phyloP scores from a whole-genome alignment of 441 rosid species.

The Mallotus repandus region DNA sequence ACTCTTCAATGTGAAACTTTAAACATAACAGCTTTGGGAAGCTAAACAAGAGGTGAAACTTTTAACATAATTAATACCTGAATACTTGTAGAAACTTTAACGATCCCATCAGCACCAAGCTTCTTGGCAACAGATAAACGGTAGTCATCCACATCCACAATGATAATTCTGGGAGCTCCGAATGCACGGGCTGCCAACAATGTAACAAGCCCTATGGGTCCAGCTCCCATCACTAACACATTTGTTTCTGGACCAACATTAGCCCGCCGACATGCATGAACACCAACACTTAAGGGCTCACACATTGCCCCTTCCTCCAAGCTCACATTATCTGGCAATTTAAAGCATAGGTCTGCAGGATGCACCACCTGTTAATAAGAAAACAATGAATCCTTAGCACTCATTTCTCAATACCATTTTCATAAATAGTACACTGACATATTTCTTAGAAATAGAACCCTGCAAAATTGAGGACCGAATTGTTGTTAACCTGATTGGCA shows the following conservation, averaged over 20 bases:
- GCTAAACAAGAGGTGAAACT: not conserved
- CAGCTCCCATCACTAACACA: constrained; percentile 86
- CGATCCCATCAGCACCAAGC: constrained; percentile 66
- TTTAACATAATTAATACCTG: constrained; percentile 38
- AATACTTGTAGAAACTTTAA: constrained; percentile 59
- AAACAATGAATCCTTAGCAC: constrained; percentile 3
- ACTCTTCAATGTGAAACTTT: not conserved
- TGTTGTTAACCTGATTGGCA: constrained; percentile 63
- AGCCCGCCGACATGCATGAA: constrained; percentile 89
- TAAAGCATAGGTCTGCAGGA: constrained; percentile 86
- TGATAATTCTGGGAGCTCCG: constrained; percentile 75
- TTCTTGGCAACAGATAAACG: constrained; percentile 78
- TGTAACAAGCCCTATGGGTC: constrained; percentile 90
- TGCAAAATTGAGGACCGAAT: not conserved
- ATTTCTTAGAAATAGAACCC: not conserved
- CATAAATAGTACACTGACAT: not conserved
- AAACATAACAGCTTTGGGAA: constrained; percentile 2
- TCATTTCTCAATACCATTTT: not conserved
- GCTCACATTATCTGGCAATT: constrained; percentile 80
- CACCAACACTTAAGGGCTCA: constrained; percentile 88
- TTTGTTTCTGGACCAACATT: constrained; percentile 70
- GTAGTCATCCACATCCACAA: constrained; percentile 74
- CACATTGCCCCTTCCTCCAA: constrained; percentile 98
- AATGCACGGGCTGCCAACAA: constrained; percentile 85
- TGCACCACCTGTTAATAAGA: constrained; percentile 63